Evolutionary conservation across 768 basidiomycete species (phyloP).

Genomic region (Lentinula sp.): DNA sequence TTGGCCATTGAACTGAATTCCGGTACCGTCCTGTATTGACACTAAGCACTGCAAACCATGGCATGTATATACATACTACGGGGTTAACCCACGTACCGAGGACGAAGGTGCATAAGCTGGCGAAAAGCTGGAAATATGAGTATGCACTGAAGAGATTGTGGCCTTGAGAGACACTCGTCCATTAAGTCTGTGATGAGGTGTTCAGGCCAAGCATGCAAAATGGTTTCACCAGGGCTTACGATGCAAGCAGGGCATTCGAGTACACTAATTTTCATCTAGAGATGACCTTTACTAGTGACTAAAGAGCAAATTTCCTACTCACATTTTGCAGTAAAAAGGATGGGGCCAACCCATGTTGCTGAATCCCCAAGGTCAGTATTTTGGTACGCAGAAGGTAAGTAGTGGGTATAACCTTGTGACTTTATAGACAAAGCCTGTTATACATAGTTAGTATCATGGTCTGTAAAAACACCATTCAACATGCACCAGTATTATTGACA

Average conservation of each 20-base stretch:
- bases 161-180: neutral
- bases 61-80: too few relatives aligned
- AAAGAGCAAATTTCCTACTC: neutral
- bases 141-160: neutral
- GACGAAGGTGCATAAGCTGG: neutral
- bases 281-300: too few relatives aligned
- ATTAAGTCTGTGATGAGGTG: neutral
- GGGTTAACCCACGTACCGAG: too few relatives aligned
- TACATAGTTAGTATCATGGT: too few relatives aligned
- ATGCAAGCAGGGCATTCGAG: too few relatives aligned
- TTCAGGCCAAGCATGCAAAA: too few relatives aligned
- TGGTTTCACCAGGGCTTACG: too few relatives aligned
- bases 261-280: neutral
- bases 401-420: too few relatives aligned
- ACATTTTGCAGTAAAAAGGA: conserved; percentile 1
- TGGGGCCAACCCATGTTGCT: neutral
- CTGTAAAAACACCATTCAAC: too few relatives aligned
- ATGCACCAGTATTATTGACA: too few relatives aligned
- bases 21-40: neutral
- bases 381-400: neutral
- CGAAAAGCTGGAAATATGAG: neutral
- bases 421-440: too few relatives aligned
- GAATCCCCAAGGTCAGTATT: neutral
- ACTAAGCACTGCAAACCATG: neutral
- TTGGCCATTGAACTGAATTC: neutral